A percentile compares a stretch with the other conserved stretches of the same genome.
Evolutionary conservation across 1,284 basidiomycete genomes (phyloP).

Genomic region (Mycena sp.): DNA sequence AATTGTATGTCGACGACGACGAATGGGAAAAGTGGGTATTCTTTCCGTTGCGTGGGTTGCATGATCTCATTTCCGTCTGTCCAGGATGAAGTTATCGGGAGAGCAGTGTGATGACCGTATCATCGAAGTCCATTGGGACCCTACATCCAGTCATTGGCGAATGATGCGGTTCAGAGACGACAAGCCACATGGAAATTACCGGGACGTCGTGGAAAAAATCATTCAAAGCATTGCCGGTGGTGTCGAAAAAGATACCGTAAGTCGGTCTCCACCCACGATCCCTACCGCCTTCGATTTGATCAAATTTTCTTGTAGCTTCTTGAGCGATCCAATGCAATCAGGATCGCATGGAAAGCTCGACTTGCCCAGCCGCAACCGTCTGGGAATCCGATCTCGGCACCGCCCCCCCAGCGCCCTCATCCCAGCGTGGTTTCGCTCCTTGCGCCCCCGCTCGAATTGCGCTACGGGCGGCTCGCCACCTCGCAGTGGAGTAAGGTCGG

Average conservation of each 20-base stretch:
- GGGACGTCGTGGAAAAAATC: slow-evolving; percentile 84
- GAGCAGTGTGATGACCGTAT: slow-evolving; percentile 95
- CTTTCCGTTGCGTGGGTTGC: not conserved
- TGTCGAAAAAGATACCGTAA: slow-evolving; percentile 84
- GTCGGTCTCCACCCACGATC: slow-evolving; percentile 36
- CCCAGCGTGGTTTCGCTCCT: not conserved
- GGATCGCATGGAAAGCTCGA: slow-evolving; percentile 75
- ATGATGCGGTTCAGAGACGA: slow-evolving; percentile 94
- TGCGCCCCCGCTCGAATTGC: slow-evolving; percentile 40
- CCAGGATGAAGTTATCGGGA: slow-evolving; percentile 84
- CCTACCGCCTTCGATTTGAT: slow-evolving; percentile 5
- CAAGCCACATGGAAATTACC: slow-evolving; percentile 91
- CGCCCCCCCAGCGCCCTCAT: not conserved
- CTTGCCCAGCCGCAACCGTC: slow-evolving; percentile 46
- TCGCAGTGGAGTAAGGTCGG: slow-evolving; percentile 78
- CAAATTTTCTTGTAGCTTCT: slow-evolving; percentile 60
- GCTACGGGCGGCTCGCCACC: slow-evolving; percentile 69
- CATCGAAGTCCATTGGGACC: slow-evolving; percentile 94
- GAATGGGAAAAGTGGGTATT: slow-evolving; percentile 90
- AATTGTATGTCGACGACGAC: slow-evolving; percentile 86
- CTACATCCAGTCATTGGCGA: slow-evolving; percentile 73
- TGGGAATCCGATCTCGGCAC: slow-evolving; percentile 26
- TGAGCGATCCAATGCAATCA: slow-evolving; percentile 64
- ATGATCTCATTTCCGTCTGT: not conserved
- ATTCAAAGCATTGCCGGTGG: slow-evolving; percentile 90